These are phyloP conservation scores for Nicotiana sylvestris DNA, from an alignment of 257 asterid species.

Conservation along the genomic window DNA sequence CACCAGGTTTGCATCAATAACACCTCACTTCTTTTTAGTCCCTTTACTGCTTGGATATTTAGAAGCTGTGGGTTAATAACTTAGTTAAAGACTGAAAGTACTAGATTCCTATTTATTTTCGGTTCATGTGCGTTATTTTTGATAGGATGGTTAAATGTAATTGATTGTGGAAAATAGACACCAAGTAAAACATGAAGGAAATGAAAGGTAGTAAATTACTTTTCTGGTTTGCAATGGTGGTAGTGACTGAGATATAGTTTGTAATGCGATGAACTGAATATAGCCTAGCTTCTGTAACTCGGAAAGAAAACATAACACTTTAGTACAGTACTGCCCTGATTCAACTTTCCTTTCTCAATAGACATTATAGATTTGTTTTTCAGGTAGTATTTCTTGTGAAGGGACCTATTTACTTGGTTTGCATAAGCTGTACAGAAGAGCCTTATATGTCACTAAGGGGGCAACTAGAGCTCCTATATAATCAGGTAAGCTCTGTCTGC, in stretches of 20 bases:
- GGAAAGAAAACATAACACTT: neutral
- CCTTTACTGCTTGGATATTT: neutral
- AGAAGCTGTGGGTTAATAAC: neutral
- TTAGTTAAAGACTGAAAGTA: neutral
- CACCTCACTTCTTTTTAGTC: neutral
- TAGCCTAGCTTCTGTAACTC: neutral
- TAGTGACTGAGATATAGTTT: neutral
- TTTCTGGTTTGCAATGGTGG: neutral
- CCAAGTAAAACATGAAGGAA: neutral
- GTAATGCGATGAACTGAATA: neutral
- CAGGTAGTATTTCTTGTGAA: conserved; percentile 90
- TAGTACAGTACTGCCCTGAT: neutral
- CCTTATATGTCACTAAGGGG: conserved; percentile 79
- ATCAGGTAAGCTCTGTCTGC: neutral
- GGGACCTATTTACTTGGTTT: conserved; percentile 94
- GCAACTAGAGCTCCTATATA: conserved; percentile 67
- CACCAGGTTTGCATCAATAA: conserved; percentile 53
- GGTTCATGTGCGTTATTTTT: neutral
- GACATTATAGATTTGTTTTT: conserved; percentile 12
- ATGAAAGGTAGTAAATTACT: neutral
- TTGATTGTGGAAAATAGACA: neutral
- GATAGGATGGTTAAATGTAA: neutral
- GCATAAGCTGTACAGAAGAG: conserved; percentile 97
- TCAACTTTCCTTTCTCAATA: neutral
- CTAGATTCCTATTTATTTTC: neutral